Percentiles rank a stretch among this genome's conserved stretches.
These are phyloP conservation scores for Naganishia randhawae DNA, from an alignment of 768 basidiomycete species.

Conservation along the genomic window DNA sequence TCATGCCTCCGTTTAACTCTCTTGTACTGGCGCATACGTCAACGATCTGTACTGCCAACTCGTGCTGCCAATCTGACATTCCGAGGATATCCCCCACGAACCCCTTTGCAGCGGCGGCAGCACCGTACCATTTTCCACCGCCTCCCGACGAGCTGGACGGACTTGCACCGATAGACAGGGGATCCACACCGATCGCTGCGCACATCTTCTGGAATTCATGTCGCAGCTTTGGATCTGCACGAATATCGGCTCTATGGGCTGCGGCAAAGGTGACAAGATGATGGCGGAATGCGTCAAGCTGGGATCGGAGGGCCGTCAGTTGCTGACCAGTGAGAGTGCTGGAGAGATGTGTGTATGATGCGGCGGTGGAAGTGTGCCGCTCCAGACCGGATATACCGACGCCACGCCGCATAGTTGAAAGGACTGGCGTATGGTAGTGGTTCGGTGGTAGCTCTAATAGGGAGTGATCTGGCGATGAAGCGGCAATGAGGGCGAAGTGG, in stretches of 20 bases:
- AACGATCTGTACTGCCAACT: slow-evolving; percentile 90
- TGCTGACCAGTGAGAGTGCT: slow-evolving; percentile 71
- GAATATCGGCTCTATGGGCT: slow-evolving; percentile 78
- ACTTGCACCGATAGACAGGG: slow-evolving; percentile 62
- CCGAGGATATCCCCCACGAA: slow-evolving; percentile 81
- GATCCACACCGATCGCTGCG: slow-evolving; percentile 87
- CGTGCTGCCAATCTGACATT: slow-evolving; percentile 90
- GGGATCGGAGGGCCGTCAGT: slow-evolving; percentile 70
- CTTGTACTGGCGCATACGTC: slow-evolving; percentile 52
- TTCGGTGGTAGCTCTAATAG: background rate
- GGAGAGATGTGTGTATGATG: slow-evolving; percentile 77
- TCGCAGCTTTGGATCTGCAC: slow-evolving; percentile 76
- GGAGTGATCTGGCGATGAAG: background rate
- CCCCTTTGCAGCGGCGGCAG: slow-evolving; percentile 54
- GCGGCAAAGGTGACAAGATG: slow-evolving; percentile 75
- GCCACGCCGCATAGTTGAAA: slow-evolving; percentile 56
- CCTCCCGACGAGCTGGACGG: slow-evolving; percentile 57
- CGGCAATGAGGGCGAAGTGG: background rate
- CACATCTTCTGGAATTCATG: slow-evolving; percentile 96
- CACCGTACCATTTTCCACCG: slow-evolving; percentile 32
- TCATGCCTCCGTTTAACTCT: slow-evolving; percentile 77
- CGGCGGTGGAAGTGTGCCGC: slow-evolving; percentile 73
- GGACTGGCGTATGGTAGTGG: background rate
- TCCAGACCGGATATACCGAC: slow-evolving; percentile 86
- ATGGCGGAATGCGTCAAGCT: slow-evolving; percentile 77